Evolutionary conservation across 2,329 filamentous ascomycete species (phyloP).

Genomic region (Fusarium subtropicale): DNA sequence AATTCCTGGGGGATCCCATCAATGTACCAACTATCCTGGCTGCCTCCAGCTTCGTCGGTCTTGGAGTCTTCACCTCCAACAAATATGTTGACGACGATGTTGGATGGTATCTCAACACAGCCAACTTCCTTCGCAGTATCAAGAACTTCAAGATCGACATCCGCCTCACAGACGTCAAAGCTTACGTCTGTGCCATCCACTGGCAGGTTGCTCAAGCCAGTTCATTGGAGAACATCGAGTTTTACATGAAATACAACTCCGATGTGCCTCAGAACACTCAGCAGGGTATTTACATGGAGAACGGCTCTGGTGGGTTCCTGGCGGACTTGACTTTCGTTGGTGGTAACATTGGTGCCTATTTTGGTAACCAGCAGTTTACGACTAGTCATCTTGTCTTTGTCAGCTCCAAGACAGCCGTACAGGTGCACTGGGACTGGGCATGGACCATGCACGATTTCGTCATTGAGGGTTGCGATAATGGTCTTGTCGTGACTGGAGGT

Average conservation of each 20-base stretch:
- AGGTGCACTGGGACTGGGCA: constrained; percentile 79
- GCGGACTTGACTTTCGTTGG: constrained; percentile 73
- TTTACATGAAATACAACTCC: constrained; percentile 54
- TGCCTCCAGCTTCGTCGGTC: constrained; percentile 59
- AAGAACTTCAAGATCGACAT: constrained; percentile 73
- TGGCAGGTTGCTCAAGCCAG: constrained; percentile 72
- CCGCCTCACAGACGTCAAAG: constrained; percentile 45
- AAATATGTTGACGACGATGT: constrained; percentile 51
- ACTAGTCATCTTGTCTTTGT: constrained; percentile 66
- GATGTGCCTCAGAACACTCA: constrained; percentile 40
- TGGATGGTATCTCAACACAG: constrained; percentile 55
- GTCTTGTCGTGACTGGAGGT: constrained; percentile 58
- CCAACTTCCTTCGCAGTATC: constrained; percentile 73
- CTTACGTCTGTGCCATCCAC: constrained; percentile 62
- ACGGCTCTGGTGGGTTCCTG: constrained; percentile 55
- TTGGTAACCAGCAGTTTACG: constrained; percentile 75
- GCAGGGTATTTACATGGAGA: constrained; percentile 47
- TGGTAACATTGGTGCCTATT: constrained; percentile 62
- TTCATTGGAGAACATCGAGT: constrained; percentile 62
- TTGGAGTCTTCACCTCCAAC: constrained; percentile 56
- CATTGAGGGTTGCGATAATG: constrained; percentile 70
- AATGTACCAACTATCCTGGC: constrained; percentile 7
- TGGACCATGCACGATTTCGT: constrained; percentile 66
- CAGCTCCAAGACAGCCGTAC: constrained; percentile 73
- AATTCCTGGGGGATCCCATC: constrained; percentile 58